Conservation (phyloP, 176 grass and related monocot genomes). For the Puccinellia tenuiflora region DNA sequence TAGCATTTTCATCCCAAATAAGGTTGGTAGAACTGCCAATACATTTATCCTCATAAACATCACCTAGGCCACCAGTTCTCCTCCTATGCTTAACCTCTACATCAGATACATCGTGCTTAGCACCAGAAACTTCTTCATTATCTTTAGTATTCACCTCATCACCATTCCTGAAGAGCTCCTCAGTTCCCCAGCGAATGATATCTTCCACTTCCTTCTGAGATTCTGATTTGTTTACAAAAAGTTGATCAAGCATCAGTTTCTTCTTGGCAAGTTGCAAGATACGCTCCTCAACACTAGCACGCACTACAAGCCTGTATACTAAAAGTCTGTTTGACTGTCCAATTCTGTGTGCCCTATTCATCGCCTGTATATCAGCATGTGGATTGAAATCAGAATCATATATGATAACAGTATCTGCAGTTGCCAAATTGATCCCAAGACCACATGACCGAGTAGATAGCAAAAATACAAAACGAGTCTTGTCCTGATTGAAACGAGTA, state of each 20-base stretch:
- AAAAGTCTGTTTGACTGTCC: slow-evolving; percentile 95
- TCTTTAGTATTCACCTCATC: slow-evolving; percentile 56
- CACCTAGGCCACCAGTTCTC: slow-evolving; percentile 82
- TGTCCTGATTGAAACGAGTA: slow-evolving; percentile 95
- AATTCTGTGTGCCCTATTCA: slow-evolving; percentile 99
- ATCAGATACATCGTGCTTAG: slow-evolving; percentile 46
- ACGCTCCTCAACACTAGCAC: slow-evolving; percentile 95
- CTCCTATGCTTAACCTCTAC: slow-evolving; percentile 79
- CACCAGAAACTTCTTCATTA: slow-evolving; percentile 51
- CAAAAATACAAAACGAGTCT: slow-evolving; percentile 96
- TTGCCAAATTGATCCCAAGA: slow-evolving; percentile 98
- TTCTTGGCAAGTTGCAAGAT: slow-evolving; percentile 98
- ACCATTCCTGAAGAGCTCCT: slow-evolving; percentile 79
- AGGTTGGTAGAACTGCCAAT: slow-evolving; percentile 63
- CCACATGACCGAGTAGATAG: slow-evolving; percentile 96
- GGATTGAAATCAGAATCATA: slow-evolving; percentile 99
- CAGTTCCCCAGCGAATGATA: slow-evolving; percentile 96
- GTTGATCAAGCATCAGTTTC: slow-evolving; percentile 99
- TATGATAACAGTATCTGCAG: slow-evolving; percentile 97
- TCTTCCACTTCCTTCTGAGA: slow-evolving; percentile 98
- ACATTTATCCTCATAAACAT: slow-evolving; percentile 98
- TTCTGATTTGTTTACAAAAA: slow-evolving; percentile 98
- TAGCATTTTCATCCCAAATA: slow-evolving; percentile 95
- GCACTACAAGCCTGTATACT: slow-evolving; percentile 97
- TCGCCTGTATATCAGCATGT: slow-evolving; percentile 99